phyloP scores from a whole-genome alignment of 2,329 filamentous ascomycete genomes.

The Ilyonectria destructans region DNA sequence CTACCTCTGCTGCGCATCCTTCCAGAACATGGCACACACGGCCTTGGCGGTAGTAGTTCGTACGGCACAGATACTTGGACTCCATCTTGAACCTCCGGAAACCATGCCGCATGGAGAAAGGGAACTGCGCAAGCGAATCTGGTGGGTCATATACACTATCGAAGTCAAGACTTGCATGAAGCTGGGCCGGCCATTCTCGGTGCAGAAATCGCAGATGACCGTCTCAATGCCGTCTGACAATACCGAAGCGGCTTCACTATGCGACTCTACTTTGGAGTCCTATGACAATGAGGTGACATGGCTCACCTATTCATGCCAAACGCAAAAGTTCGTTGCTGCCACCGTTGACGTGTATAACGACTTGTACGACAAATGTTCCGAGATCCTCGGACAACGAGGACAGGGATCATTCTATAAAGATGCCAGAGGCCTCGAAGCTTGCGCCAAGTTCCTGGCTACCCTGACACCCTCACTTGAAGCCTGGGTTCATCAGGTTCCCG shows the following conservation, averaged over 20 bases:
- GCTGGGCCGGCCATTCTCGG: slow-evolving; percentile 61
- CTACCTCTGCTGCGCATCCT: slow-evolving; percentile 65
- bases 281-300: slow-evolving; percentile 42
- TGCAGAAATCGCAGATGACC: slow-evolving; percentile 54
- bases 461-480: slow-evolving; percentile 50
- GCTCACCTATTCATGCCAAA: slow-evolving; percentile 43
- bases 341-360: slow-evolving; percentile 48
- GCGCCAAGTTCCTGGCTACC: slow-evolving; percentile 37
- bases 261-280: slow-evolving; percentile 33
- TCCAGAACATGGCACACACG: slow-evolving; percentile 65
- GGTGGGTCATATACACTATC: slow-evolving; percentile 67
- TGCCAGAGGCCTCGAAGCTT: slow-evolving; percentile 33
- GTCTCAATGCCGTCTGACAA: slow-evolving; percentile 54
- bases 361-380: slow-evolving; percentile 49
- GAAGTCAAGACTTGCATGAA: slow-evolving; percentile 66
- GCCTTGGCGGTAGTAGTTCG: slow-evolving; percentile 59
- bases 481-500: slow-evolving; percentile 53
- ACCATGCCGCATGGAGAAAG: slow-evolving; percentile 52
- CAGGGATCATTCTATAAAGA: slow-evolving; percentile 36
- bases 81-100: slow-evolving; percentile 63
- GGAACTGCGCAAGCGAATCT: slow-evolving; percentile 66
- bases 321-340: slow-evolving; percentile 36
- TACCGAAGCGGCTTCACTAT: slow-evolving; percentile 35
- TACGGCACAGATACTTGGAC: slow-evolving; percentile 63
- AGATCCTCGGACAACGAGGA: slow-evolving; percentile 22